phyloP scores from a whole-genome alignment of 192 early-diverging fungal genomes.

The Podila epigama region DNA sequence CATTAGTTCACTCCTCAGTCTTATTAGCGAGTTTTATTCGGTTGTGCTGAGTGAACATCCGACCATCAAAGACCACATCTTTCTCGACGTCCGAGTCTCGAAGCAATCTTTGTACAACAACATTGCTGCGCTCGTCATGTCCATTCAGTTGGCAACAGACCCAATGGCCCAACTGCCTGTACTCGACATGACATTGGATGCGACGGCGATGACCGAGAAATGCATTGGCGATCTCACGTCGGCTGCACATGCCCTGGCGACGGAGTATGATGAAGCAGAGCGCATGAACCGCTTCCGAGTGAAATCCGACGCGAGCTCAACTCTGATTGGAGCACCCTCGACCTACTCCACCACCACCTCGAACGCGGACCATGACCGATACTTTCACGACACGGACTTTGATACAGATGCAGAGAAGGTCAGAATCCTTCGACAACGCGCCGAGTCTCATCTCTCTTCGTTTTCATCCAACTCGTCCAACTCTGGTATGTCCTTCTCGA shows the following conservation, averaged over 20 bases:
- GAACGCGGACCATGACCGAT: constrained; percentile 27
- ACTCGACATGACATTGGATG: constrained; percentile 55
- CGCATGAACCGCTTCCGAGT: constrained; percentile 34
- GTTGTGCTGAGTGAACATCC: constrained; percentile 36
- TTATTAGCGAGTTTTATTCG: constrained; percentile 47
- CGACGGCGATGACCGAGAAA: constrained; percentile 62
- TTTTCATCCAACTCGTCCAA: constrained; percentile 27
- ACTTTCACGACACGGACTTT: constrained; percentile 30
- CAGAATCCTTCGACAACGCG: constrained; percentile 17
- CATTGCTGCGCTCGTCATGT: constrained; percentile 67
- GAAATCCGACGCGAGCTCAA: constrained; percentile 31
- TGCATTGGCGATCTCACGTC: constrained; percentile 61
- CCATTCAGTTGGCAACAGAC: constrained; percentile 61
- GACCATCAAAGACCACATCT: constrained; percentile 42
- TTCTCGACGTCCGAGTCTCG: constrained; percentile 66
- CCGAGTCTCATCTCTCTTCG: constrained; percentile 26
- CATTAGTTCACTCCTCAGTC: constrained; percentile 39
- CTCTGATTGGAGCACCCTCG: constrained; percentile 22
- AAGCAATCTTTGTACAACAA: constrained; percentile 72
- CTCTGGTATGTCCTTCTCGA: constrained; percentile 23
- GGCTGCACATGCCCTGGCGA: constrained; percentile 58
- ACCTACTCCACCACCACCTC: constrained; percentile 3
- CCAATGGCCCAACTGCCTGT: constrained; percentile 61
- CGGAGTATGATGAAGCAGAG: constrained; percentile 57
- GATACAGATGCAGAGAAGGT: constrained; percentile 16